These are phyloP conservation scores for Coemansia sp. DNA, from an alignment of 192 early-diverging fungal species.

Conservation along the genomic window DNA sequence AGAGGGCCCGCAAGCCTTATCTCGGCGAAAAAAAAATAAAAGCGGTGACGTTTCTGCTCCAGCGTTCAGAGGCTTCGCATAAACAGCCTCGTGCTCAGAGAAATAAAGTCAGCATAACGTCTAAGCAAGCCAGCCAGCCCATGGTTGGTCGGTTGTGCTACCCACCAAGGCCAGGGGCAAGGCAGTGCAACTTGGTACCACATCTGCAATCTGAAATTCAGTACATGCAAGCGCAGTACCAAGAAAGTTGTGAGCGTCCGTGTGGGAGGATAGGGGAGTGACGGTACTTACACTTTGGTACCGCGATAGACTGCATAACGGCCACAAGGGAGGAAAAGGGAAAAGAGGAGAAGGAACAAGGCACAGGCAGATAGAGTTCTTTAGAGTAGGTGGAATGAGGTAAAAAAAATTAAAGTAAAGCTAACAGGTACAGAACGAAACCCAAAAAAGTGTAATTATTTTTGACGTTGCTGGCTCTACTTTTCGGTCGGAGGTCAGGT, in stretches of 20 bases:
- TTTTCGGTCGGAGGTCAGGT: neutral
- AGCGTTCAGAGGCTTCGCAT: neutral
- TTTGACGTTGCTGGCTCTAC: neutral
- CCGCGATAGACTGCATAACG: slow-evolving; percentile 25
- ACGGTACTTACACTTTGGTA: slow-evolving; percentile 19
- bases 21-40: neutral
- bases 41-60: neutral
- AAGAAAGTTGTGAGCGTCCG: neutral
- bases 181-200: neutral
- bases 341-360: neutral
- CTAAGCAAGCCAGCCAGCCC: neutral
- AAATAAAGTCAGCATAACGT: neutral
- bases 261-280: neutral
- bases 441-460: neutral
- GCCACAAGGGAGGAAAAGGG: slow-evolving; percentile 5
- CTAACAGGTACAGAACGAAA: neutral
- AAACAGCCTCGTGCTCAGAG: neutral
- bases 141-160: neutral
- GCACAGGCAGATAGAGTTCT: neutral
- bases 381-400: neutral
- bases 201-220: slow-evolving; percentile 11
- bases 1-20: neutral
- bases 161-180: neutral
- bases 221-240: neutral
- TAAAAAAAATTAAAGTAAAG: neutral